A percentile compares a stretch with the other conserved stretches of the same genome.
Conservation (phyloP, 1,284 basidiomycete species). For the Flammula alnicola region DNA sequence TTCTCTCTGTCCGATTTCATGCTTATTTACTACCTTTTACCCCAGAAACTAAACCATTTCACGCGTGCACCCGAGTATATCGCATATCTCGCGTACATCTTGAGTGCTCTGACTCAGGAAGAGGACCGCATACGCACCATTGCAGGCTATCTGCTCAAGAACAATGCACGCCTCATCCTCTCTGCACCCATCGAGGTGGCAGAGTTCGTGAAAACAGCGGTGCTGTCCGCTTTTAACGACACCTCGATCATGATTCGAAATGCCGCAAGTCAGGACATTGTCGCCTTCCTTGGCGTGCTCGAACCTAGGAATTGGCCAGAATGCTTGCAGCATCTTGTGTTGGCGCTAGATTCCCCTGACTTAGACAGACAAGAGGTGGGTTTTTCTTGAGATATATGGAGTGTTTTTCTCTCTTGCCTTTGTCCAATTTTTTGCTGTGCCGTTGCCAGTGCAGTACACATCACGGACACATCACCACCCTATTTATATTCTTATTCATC, state of each 20-base stretch:
- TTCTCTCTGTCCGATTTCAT: slow-evolving; percentile 24
- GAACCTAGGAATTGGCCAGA: slow-evolving; percentile 94
- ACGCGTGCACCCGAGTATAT: slow-evolving; percentile 93
- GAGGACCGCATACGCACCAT: slow-evolving; percentile 92
- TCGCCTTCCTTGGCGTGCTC: slow-evolving; percentile 82
- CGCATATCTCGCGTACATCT: slow-evolving; percentile 95
- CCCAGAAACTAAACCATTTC: slow-evolving; percentile 87
- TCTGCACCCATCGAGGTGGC: slow-evolving; percentile 69
- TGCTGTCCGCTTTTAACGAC: slow-evolving; percentile 84
- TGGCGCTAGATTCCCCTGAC: slow-evolving; percentile 76
- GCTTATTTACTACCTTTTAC: too few species aligned
- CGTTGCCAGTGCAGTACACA: too few species aligned
- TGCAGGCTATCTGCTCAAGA: slow-evolving; percentile 97
- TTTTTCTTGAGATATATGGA: slow-evolving; percentile 22
- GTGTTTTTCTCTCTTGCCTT: slow-evolving; percentile 7
- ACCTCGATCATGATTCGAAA: slow-evolving; percentile 85
- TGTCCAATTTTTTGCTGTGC: not conserved
- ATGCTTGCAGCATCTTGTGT: slow-evolving; percentile 83
- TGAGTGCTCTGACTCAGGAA: slow-evolving; percentile 81
- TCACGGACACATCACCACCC: not conserved
- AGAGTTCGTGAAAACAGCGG: slow-evolving; percentile 82
- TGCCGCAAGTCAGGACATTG: slow-evolving; percentile 90
- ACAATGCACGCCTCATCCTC: slow-evolving; percentile 81
- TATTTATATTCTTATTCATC: slow-evolving; percentile 8
- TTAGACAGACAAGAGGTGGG: slow-evolving; percentile 84